Evolutionary conservation across 2,329 filamentous ascomycete species (phyloP).

Genomic region (Colletotrichum destructivum): DNA sequence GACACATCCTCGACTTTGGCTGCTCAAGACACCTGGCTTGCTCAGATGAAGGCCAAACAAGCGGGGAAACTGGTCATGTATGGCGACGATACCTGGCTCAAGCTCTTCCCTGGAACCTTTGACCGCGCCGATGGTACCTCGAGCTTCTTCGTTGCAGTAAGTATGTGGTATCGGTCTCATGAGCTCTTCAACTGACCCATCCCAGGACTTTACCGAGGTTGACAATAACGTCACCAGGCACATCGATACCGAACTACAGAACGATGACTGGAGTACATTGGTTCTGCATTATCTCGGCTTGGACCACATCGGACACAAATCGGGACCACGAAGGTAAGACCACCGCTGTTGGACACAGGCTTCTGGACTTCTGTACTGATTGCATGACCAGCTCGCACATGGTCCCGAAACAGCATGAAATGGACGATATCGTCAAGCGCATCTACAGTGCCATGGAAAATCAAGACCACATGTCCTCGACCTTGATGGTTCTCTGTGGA

Average conservation of each 20-base stretch:
- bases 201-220: slow-evolving; percentile 95
- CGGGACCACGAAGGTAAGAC: slow-evolving; percentile 83
- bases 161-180: slow-evolving; percentile 55
- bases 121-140: slow-evolving; percentile 91
- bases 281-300: slow-evolving; percentile 95
- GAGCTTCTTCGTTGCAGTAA: slow-evolving; percentile 97
- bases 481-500: slow-evolving; percentile 88
- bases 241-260: slow-evolving; percentile 81
- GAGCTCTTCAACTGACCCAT: slow-evolving; percentile 40
- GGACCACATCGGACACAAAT: slow-evolving; percentile 98
- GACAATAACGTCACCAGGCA: slow-evolving; percentile 98
- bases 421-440: slow-evolving; percentile 85
- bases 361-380: background rate
- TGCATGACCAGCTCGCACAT: slow-evolving; percentile 79
- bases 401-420: slow-evolving; percentile 92
- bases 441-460: slow-evolving; percentile 84
- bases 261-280: slow-evolving; percentile 91
- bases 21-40: slow-evolving; percentile 94
- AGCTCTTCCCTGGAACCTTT: slow-evolving; percentile 93
- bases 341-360: background rate
- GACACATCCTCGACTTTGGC: slow-evolving; percentile 92
- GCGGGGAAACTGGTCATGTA: slow-evolving; percentile 90
- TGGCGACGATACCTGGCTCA: slow-evolving; percentile 98
- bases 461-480: slow-evolving; percentile 79
- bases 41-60: slow-evolving; percentile 85